These are phyloP conservation scores for Ceratocystis harringtonii DNA, from an alignment of 2,329 filamentous ascomycete genomes.

Conservation along the genomic window DNA sequence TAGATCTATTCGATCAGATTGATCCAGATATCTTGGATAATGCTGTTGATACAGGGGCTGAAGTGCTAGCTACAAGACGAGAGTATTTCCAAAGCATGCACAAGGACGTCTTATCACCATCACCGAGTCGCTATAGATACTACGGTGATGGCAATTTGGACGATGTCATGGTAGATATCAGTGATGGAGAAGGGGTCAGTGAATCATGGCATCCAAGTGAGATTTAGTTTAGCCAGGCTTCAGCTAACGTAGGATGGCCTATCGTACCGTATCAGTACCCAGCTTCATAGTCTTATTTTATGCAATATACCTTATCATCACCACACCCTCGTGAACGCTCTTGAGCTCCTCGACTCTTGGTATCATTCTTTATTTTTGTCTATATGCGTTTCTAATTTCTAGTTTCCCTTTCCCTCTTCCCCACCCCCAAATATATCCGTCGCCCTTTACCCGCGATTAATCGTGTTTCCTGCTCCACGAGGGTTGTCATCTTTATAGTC, in stretches of 20 bases:
- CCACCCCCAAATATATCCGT: background rate
- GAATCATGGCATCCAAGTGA: background rate
- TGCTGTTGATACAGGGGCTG: background rate
- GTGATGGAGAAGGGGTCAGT: background rate
- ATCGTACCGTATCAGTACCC: background rate
- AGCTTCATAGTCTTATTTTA: background rate
- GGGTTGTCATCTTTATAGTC: slow-evolving; percentile 85
- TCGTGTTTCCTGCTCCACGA: slow-evolving; percentile 65
- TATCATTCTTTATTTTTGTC: slow-evolving; percentile 1
- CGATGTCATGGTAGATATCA: background rate
- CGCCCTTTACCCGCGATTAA: slow-evolving; percentile 50
- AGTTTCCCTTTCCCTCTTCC: too few relatives aligned
- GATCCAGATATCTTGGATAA: background rate
- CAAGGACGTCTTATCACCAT: too few relatives aligned
- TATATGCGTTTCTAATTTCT: background rate
- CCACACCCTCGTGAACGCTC: background rate
- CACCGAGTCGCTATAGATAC: background rate
- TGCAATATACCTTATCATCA: background rate
- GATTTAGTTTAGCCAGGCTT: background rate
- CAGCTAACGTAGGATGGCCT: background rate
- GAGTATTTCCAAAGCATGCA: background rate
- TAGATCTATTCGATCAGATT: slow-evolving; percentile 4
- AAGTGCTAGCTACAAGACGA: background rate
- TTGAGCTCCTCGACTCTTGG: background rate
- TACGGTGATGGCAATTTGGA: background rate